phyloP scores from a whole-genome alignment of 768 basidiomycete species.

The Trametopsis cervina region DNA sequence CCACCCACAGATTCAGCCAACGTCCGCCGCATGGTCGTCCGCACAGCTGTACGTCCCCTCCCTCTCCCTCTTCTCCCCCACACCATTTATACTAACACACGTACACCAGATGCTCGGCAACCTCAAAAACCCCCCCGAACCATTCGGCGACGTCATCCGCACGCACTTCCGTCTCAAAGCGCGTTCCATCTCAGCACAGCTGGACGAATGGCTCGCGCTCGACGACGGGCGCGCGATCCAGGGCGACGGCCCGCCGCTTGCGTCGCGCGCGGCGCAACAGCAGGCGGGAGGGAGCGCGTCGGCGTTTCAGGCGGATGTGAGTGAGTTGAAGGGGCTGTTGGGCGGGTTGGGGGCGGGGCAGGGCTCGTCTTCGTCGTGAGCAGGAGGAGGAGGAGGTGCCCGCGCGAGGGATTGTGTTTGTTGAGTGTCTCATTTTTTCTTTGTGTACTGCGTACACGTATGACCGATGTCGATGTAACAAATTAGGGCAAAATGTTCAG shows the following conservation, averaged over 20 bases:
- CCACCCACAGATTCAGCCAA: conserved; percentile 77
- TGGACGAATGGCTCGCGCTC: conserved; percentile 69
- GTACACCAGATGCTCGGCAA: conserved; percentile 71
- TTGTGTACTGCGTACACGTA: too few species aligned
- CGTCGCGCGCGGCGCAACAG: conserved; percentile 24
- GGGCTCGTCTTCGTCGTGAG: too few species aligned
- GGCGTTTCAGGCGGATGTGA: conserved; percentile 62
- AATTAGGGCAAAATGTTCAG: too few species aligned
- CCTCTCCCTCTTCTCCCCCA: too few species aligned
- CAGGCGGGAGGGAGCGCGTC: conserved; percentile 43
- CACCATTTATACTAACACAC: too few species aligned
- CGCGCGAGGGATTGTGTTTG: too few species aligned
- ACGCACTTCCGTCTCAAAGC: conserved; percentile 91
- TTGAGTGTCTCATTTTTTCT: too few species aligned
- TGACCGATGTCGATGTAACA: too few species aligned
- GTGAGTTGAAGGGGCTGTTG: conserved; percentile 60
- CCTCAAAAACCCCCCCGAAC: conserved; percentile 74
- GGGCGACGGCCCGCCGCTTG: conserved; percentile 46
- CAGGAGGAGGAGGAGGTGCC: too few species aligned
- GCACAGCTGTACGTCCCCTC: conserved; percentile 72
- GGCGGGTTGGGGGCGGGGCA: conserved; percentile 27
- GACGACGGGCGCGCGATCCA: conserved; percentile 66
- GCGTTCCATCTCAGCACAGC: conserved; percentile 55
- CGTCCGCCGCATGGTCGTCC: conserved; percentile 86
- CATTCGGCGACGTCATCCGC: conserved; percentile 79